These are phyloP conservation scores for Fusarium newnesense DNA, from an alignment of 2,329 filamentous ascomycete species.

Conservation along the genomic window DNA sequence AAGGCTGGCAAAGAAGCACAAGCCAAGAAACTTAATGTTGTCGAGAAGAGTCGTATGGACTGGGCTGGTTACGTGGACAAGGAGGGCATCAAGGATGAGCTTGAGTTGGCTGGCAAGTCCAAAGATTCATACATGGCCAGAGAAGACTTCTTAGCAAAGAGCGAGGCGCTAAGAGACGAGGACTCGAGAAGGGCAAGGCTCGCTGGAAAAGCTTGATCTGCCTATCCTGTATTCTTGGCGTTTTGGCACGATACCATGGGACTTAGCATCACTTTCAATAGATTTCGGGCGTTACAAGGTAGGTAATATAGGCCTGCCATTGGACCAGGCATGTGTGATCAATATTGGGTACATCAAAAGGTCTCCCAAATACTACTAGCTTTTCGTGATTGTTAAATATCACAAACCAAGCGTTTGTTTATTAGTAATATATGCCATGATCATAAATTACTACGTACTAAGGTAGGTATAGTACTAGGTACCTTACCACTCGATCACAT, in stretches of 20 bases:
- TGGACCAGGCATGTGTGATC: not conserved
- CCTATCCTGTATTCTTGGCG: constrained; percentile 24
- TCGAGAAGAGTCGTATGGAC: constrained; percentile 78
- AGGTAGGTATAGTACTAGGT: not conserved
- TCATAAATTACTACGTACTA: not conserved
- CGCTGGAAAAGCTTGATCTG: constrained; percentile 47
- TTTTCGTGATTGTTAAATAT: not conserved
- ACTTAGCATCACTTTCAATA: constrained; percentile 3
- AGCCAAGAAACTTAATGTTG: constrained; percentile 74
- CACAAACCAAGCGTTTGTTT: not conserved
- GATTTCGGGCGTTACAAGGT: not conserved
- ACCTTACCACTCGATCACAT: not conserved
- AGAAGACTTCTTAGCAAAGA: constrained; percentile 73
- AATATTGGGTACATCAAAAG: not conserved
- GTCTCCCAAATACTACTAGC: not conserved
- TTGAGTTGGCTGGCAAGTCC: constrained; percentile 71
- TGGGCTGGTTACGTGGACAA: constrained; percentile 79
- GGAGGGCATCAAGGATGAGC: constrained; percentile 76
- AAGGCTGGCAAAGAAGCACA: constrained; percentile 60
- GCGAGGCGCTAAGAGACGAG: constrained; percentile 70
- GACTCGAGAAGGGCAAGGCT: constrained; percentile 67
- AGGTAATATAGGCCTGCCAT: not conserved
- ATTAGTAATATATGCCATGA: not conserved
- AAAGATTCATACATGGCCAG: constrained; percentile 71
- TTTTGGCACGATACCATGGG: constrained; percentile 45